These are phyloP conservation scores for Paratrypanosoma confusum DNA, from an alignment of 208 protist species.

Conservation along the genomic window DNA sequence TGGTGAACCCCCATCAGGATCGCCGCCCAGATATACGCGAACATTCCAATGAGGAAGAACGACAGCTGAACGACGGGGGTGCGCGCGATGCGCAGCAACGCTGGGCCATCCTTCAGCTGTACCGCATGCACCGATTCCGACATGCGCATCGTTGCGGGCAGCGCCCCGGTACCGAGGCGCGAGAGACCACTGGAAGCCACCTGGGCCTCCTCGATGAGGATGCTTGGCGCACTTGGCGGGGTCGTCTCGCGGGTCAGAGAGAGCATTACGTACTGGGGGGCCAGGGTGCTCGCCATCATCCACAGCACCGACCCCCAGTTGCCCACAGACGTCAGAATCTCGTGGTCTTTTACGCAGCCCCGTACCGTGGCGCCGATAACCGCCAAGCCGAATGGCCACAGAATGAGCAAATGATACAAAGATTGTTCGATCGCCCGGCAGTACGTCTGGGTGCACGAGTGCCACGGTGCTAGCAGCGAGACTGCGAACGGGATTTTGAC, in stretches of 20 bases:
- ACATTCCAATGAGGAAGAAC: slow-evolving; percentile 20
- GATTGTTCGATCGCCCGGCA: slow-evolving; percentile 45
- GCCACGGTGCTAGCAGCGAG: slow-evolving; percentile 20
- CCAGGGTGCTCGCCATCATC: slow-evolving; percentile 33
- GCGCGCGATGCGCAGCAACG: slow-evolving; percentile 12
- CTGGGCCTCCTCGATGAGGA: neutral
- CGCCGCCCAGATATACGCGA: slow-evolving; percentile 42
- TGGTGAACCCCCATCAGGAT: slow-evolving; percentile 43
- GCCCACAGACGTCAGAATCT: slow-evolving; percentile 24
- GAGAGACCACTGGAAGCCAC: too few relatives aligned
- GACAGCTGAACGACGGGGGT: slow-evolving; percentile 27
- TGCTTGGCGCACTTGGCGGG: neutral
- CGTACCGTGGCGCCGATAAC: slow-evolving; percentile 43
- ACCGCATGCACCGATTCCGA: neutral
- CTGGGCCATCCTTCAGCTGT: neutral
- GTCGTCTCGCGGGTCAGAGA: neutral
- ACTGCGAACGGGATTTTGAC: slow-evolving; percentile 58
- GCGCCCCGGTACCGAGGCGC: neutral
- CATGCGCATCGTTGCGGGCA: neutral
- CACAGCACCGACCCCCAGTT: slow-evolving; percentile 55
- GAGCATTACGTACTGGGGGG: slow-evolving; percentile 27
- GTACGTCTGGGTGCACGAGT: slow-evolving; percentile 57
- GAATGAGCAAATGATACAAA: slow-evolving; percentile 31
- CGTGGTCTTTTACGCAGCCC: slow-evolving; percentile 12
- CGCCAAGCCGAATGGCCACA: slow-evolving; percentile 40